These are phyloP conservation scores for Trichosporon asahii DNA, from an alignment of 1,284 basidiomycete genomes.

Conservation along the genomic window DNA sequence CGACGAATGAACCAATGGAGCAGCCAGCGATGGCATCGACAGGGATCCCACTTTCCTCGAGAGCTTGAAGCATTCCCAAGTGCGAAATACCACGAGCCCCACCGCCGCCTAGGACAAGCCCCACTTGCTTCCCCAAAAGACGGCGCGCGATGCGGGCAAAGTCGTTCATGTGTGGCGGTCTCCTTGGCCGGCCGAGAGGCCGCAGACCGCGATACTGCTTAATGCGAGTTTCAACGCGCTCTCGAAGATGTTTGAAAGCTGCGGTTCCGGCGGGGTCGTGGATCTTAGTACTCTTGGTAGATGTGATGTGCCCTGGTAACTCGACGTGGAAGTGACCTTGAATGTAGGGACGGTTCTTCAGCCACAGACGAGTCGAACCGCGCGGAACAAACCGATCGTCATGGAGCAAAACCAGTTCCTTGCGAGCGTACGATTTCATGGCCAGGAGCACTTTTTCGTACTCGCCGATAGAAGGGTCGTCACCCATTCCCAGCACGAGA, in stretches of 20 bases:
- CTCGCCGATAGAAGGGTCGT: conserved; percentile 82
- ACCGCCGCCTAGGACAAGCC: conserved; percentile 90
- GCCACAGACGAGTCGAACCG: conserved; percentile 92
- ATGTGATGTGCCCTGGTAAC: conserved; percentile 57
- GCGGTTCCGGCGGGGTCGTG: conserved; percentile 86
- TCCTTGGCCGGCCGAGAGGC: conserved; percentile 67
- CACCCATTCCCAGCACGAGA: conserved; percentile 93
- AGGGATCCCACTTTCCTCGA: conserved; percentile 88
- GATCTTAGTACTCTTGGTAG: conserved; percentile 58
- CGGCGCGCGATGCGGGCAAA: conserved; percentile 88
- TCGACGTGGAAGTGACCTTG: conserved; percentile 49
- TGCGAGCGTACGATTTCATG: conserved; percentile 94
- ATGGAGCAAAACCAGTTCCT: conserved; percentile 92
- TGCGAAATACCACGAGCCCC: conserved; percentile 94
- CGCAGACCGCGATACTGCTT: conserved; percentile 74
- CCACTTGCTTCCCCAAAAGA: conserved; percentile 88
- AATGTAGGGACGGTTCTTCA: conserved; percentile 94
- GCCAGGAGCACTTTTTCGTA: conserved; percentile 82
- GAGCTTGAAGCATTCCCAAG: conserved; percentile 79
- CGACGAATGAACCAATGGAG: conserved; percentile 90
- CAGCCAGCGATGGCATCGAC: conserved; percentile 84
- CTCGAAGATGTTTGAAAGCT: conserved; percentile 71
- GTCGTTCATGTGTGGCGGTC: conserved; percentile 78
- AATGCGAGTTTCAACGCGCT: conserved; percentile 82
- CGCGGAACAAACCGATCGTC: conserved; percentile 83